Conservation (phyloP, 2,329 filamentous ascomycete genomes). For the Aspergillus floridensis region DNA sequence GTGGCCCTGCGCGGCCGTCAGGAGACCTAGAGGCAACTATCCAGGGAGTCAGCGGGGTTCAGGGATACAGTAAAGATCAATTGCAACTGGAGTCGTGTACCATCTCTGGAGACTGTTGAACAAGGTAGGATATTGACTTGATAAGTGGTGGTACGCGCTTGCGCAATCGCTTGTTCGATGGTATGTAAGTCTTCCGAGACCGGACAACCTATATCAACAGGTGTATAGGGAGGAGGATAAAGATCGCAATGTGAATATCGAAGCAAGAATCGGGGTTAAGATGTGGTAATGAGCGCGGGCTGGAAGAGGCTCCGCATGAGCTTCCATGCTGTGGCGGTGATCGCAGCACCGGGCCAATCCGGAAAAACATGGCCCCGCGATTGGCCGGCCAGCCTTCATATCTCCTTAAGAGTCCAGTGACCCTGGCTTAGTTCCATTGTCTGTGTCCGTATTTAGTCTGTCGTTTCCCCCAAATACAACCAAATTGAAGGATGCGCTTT, state of each 20-base stretch:
- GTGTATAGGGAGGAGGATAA: too few species aligned
- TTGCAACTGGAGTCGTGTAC: background rate
- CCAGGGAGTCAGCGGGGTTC: background rate
- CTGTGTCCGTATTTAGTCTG: background rate
- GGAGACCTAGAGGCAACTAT: conserved; percentile 69
- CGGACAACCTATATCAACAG: too few species aligned
- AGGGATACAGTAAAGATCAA: background rate
- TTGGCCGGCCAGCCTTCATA: conserved; percentile 1
- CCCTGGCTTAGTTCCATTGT: background rate
- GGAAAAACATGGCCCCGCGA: conserved; percentile 13
- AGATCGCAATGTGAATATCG: background rate
- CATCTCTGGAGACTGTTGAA: background rate
- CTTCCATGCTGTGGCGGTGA: conserved; percentile 10
- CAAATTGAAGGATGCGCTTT: background rate
- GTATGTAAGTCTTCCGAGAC: background rate
- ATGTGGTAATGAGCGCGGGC: conserved; percentile 5
- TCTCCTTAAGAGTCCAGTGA: background rate
- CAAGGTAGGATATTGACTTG: background rate
- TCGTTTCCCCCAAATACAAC: background rate
- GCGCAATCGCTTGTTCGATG: background rate
- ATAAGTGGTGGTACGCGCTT: background rate
- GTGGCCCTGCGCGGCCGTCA: conserved; percentile 94
- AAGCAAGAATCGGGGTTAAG: background rate
- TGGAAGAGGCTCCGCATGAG: conserved; percentile 12
- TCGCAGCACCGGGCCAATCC: conserved; percentile 9